These are phyloP conservation scores for Candida gorgasii DNA, from an alignment of 805 yeast genomes.

Conservation along the genomic window DNA sequence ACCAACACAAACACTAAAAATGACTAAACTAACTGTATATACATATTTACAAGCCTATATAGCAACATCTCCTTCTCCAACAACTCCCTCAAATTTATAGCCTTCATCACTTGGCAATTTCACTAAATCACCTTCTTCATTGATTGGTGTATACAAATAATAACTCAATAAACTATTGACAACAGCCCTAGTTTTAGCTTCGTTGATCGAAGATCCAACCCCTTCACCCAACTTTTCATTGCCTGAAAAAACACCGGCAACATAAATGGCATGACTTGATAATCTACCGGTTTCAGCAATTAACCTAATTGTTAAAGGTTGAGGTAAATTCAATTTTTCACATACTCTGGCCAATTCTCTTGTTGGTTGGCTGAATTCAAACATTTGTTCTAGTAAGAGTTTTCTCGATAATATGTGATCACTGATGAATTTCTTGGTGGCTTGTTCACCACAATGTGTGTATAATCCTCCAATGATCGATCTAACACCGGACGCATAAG, in stretches of 20 bases:
- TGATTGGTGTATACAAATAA: conserved; percentile 85
- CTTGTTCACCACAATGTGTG: conserved; percentile 66
- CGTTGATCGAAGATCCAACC: conserved; percentile 84
- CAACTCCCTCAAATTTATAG: conserved; percentile 41
- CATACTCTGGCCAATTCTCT: conserved; percentile 79
- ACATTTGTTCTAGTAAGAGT: conserved; percentile 69
- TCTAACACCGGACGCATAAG: conserved; percentile 72
- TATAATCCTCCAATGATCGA: conserved; percentile 82
- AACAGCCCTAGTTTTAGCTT: conserved; percentile 90
- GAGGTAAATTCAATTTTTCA: conserved; percentile 67
- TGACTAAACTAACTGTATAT: conserved; percentile 10
- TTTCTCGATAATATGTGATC: conserved; percentile 82
- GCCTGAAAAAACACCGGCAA: conserved; percentile 91
- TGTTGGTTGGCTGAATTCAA: conserved; percentile 82
- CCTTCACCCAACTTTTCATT: conserved; percentile 87
- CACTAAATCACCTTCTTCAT: conserved; percentile 39
- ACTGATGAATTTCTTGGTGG: conserved; percentile 66
- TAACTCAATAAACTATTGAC: conserved; percentile 88
- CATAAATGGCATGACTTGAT: conserved; percentile 79
- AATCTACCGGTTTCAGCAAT: conserved; percentile 92
- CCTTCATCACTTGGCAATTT: conserved; percentile 61
- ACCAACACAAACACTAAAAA: background rate
- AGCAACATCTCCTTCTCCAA: conserved; percentile 47
- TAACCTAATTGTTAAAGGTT: conserved; percentile 73
- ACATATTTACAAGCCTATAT: conserved; percentile 29